Evolutionary conservation across 2,329 filamentous ascomycete species (phyloP), one percentile per base, ranked within the genome.

Genomic region (Cordyceps pruinosa): DNA sequence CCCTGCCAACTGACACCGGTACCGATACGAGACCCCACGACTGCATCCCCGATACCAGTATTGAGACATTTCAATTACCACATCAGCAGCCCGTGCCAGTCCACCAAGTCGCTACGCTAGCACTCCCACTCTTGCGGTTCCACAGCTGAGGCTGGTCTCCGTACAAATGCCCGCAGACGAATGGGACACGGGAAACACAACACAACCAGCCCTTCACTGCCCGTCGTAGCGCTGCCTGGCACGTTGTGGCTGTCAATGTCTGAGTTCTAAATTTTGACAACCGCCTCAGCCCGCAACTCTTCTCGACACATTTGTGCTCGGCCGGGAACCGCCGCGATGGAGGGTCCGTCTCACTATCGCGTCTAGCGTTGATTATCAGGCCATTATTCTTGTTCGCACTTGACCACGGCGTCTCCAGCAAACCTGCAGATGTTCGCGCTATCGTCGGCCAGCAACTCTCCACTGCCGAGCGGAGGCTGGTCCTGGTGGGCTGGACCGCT

Each of bases 91-190:
- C 30, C 46, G 21, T 52, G 25, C 48, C 19, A n/a, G 30, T 51
- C 23, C 15, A 28, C 26, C 39, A 19, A 52, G 49, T 44, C 37
- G 19, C 49, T 28, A 26, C 47, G 34, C 47, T 50, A 50, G 47
- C 32, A 13, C 19, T 23, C 26, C 17, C 5, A 8, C 23, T 52
- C 2, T n/a, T 35, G 51, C n/a, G 32, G 51, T 47, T 46, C 51
- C 51, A 55, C 51, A 55, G 42, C 51, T 55, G 51, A 55, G 51
- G 41, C 51, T 55, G 51, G 30, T 30, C 32, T 30, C 26, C n/a
- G 19, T 21, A 9, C 12, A n/a, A 45, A 21, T 8, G 28, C n/a
- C 23, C n/a, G 21, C 4, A 23, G 21, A 23, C 39, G 21, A 42
- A 1, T 39, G 35, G 35, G 17, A 39, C 34, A 35, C 34, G 7